Base-by-base conservation (phyloP, 1,284 basidiomycete species). In the Mycosarcoma mackinlayi region DNA sequence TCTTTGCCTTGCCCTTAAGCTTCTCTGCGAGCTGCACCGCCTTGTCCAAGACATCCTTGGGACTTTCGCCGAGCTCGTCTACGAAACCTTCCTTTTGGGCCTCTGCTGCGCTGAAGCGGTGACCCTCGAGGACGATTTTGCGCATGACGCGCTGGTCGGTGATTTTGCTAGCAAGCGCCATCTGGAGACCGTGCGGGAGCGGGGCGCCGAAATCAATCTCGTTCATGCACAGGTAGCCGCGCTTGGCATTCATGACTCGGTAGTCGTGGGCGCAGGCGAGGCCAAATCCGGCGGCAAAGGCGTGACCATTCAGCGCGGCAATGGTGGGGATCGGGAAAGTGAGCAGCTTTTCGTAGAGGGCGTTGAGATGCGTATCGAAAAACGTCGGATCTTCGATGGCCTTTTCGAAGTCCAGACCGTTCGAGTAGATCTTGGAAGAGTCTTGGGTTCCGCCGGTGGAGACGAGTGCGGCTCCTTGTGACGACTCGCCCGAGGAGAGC, bases 211-310 rank as follows among this genome's bases (percentile, higher is more conserved):
- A 80, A 38, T 76, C 70, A 63, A 80, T 80, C 42, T 97, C 94
- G 81, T 96, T 96, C 93, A 96, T 95, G 82, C 88, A 92, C 59
- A 93, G 84, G 89, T 92, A 94, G 10, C 91, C 90, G 67, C 89
- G 88, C 44, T 89, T 90, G 68, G 92, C 90, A 21, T 88, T 90
- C 89, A 95, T 94, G 56, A 96, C 86, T 30, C 94, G 88, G 84
- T 92, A 95, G 83, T 97, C 94, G 82, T 93, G 95, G 4, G 87
- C 87, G 48, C 94, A 84, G 1, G 91, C 87, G 21, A 95, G 85
- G 76, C 92, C 88, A 80, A 92, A 89, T 16, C 89, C 94, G 11
- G 87, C 94, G 3, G 94, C 94, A 81, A 93, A 96, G 56, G 89
- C 90, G 79, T 96, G 94, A 0, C 94, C 94, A 79, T 94, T 95